phyloP scores from a whole-genome alignment of 345 rosid species.

The Moricandia moricandioides region DNA sequence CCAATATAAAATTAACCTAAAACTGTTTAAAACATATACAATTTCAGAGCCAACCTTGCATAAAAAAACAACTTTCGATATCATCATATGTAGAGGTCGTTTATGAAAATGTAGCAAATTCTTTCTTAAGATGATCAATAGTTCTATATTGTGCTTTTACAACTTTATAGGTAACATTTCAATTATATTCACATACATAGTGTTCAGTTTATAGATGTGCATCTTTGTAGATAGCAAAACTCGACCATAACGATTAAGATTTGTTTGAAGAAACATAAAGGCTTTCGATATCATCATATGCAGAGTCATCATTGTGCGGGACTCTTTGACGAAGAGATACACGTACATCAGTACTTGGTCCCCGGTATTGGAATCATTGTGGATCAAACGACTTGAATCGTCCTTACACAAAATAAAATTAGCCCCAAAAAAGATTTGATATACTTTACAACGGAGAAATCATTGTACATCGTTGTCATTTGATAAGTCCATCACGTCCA shows the following conservation, averaged over 20 bases:
- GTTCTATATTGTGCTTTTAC: background rate
- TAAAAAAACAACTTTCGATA: too few relatives aligned
- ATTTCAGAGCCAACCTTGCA: too few relatives aligned
- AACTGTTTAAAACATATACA: too few relatives aligned
- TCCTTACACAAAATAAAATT: background rate
- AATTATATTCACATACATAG: background rate
- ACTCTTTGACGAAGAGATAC: constrained; percentile 1
- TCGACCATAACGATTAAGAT: constrained; percentile 12
- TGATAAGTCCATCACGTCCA: constrained; percentile 8
- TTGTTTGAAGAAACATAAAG: background rate
- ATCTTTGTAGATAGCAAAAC: background rate
- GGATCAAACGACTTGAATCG: background rate
- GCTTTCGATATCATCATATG: background rate
- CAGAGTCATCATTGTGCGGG: constrained; percentile 7
- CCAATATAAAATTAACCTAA: too few relatives aligned
- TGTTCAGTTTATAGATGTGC: background rate
- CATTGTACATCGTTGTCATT: background rate
- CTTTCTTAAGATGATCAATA: background rate
- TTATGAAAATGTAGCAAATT: background rate
- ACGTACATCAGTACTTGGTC: constrained; percentile 8
- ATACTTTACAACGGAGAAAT: background rate
- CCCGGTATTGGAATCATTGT: background rate
- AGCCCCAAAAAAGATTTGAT: background rate
- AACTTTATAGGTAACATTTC: background rate
- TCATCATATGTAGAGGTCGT: background rate